Percentiles rank a stretch among this genome's conserved stretches.
These are phyloP conservation scores for Xylariomycetidae sp. DNA, from an alignment of 2,329 filamentous ascomycete genomes.

Conservation along the genomic window DNA sequence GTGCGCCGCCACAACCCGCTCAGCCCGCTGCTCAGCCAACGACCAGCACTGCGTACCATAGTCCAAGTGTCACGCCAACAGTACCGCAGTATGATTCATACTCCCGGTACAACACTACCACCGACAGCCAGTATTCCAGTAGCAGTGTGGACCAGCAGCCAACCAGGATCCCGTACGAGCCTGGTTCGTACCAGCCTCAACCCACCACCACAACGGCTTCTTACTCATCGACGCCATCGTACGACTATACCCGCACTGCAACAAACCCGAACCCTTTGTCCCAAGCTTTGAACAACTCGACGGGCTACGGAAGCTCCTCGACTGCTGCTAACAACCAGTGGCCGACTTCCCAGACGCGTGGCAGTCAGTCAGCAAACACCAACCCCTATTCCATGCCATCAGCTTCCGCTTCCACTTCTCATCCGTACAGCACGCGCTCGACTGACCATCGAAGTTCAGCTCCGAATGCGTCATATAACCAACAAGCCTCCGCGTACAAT, in stretches of 20 bases:
- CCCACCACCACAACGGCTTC: slow-evolving; percentile 17
- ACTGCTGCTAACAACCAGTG: slow-evolving; percentile 18
- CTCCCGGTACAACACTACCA: slow-evolving; percentile 25
- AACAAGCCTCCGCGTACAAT: slow-evolving; percentile 23
- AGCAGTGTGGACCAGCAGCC: slow-evolving; percentile 15
- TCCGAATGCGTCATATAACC: slow-evolving; percentile 22
- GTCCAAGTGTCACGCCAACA: slow-evolving; percentile 17
- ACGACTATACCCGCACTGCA: slow-evolving; percentile 21
- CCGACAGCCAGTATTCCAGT: slow-evolving; percentile 16
- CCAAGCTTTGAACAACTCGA: slow-evolving; percentile 18
- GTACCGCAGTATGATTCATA: slow-evolving; percentile 22
- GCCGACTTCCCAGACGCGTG: slow-evolving; percentile 19
- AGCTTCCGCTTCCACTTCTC: slow-evolving; percentile 12
- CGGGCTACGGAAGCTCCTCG: slow-evolving; percentile 13
- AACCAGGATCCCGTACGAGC: slow-evolving; percentile 21
- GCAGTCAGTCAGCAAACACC: slow-evolving; percentile 9
- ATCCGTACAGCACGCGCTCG: slow-evolving; percentile 20
- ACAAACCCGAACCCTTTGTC: slow-evolving; percentile 18
- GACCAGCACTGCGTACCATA: slow-evolving; percentile 23
- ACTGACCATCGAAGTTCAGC: slow-evolving; percentile 17
- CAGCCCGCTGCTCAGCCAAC: slow-evolving; percentile 18
- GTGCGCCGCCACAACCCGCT: slow-evolving; percentile 19
- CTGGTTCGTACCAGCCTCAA: slow-evolving; percentile 20
- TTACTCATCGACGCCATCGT: slow-evolving; percentile 20
- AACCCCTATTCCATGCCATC: slow-evolving; percentile 17